Conservation (phyloP, 805 yeast species). For the Saturnispora diversa region DNA sequence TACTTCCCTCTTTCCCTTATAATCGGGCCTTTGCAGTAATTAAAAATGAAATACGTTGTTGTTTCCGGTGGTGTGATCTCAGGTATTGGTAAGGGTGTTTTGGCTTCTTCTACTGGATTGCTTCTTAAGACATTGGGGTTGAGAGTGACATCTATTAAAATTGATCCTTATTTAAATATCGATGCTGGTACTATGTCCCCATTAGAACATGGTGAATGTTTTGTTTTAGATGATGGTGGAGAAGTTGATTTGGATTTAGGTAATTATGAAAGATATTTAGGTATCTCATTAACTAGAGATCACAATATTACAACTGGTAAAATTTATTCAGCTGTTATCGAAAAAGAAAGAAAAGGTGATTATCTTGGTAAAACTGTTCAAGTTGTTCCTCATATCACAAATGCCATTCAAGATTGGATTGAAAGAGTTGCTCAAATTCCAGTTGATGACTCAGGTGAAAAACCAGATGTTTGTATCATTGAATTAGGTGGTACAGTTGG, state of each 20-base stretch:
- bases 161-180: slow-evolving; percentile 98
- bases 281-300: slow-evolving; percentile 84
- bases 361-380: slow-evolving; percentile 99
- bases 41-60: slow-evolving; percentile 90
- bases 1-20: slow-evolving; percentile 16
- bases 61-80: slow-evolving; percentile 99
- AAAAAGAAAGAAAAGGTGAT: slow-evolving; percentile 92
- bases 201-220: slow-evolving; percentile 97
- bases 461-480: slow-evolving; percentile 93
- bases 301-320: slow-evolving; percentile 99
- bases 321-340: slow-evolving; percentile 88
- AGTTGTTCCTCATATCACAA: slow-evolving; percentile 96
- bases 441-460: slow-evolving; percentile 79
- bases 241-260: slow-evolving; percentile 98
- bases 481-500: slow-evolving; percentile 99
- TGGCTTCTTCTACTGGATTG: slow-evolving; percentile 95
- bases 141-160: slow-evolving; percentile 93
- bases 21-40: slow-evolving; percentile 8
- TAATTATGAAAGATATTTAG: slow-evolving; percentile 93
- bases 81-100: slow-evolving; percentile 98
- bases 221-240: slow-evolving; percentile 97
- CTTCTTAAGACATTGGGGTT: slow-evolving; percentile 87
- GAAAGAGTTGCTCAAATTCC: slow-evolving; percentile 88
- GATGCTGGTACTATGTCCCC: slow-evolving; percentile 99
- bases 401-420: slow-evolving; percentile 97